These are phyloP conservation scores for Coemansia brasiliensis DNA, from an alignment of 192 early-diverging fungal species.

Conservation along the genomic window DNA sequence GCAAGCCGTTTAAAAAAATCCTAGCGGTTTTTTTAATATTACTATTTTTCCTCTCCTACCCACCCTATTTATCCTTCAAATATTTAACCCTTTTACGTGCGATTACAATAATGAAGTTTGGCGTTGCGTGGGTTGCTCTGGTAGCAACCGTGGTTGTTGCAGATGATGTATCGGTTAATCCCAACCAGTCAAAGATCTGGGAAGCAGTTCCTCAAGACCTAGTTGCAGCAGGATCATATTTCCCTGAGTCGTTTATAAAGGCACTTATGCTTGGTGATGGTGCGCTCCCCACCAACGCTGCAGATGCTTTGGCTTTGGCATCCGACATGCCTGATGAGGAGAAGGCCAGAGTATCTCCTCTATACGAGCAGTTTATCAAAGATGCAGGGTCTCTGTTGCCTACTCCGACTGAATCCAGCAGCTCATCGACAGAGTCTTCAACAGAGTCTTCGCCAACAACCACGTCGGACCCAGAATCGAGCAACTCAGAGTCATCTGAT, in stretches of 20 bases:
- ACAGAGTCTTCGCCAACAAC: background rate
- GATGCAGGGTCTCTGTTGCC: background rate
- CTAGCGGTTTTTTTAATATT: too few relatives aligned
- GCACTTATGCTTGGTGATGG: conserved; percentile 3
- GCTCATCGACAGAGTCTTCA: background rate
- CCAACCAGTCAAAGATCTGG: conserved; percentile 1
- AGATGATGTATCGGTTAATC: background rate
- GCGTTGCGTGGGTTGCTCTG: conserved; percentile 4
- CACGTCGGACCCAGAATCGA: background rate
- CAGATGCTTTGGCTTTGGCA: background rate
- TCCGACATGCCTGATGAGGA: conserved; percentile 8
- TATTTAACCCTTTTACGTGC: too few relatives aligned
- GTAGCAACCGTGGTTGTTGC: conserved; percentile 1
- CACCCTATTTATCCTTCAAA: conserved; percentile 2
- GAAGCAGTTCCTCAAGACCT: background rate
- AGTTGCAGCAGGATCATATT: background rate
- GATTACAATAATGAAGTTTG: conserved; percentile 7
- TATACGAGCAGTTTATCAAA: conserved; percentile 1
- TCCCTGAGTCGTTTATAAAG: background rate
- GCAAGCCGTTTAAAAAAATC: too few relatives aligned
- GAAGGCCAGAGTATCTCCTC: background rate
- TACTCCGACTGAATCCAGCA: background rate
- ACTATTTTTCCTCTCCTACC: background rate
- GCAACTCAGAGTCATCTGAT: background rate
- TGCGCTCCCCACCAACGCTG: background rate